Percentiles rank a stretch among this genome's conserved stretches.
Conservation (phyloP, 2,329 filamentous ascomycete genomes). For the Ophiostoma angusticollis region DNA sequence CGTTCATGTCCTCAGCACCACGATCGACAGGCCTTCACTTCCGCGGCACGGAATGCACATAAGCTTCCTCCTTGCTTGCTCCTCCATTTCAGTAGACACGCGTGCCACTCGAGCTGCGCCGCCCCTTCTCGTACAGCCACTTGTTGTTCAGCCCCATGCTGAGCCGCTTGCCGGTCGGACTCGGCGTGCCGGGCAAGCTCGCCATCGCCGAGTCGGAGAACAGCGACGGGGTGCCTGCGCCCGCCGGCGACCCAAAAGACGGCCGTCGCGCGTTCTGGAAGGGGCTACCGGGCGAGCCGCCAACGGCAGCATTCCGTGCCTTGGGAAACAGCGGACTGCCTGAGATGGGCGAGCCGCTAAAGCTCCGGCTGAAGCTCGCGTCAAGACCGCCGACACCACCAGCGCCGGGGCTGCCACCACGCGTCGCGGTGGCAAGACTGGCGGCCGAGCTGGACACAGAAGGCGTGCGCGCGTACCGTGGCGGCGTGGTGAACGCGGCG, state of each 20-base stretch:
- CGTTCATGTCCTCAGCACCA: no score
- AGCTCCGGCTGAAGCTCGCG: conserved; percentile 4
- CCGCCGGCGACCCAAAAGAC: conserved; percentile 47
- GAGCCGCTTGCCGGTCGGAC: conserved; percentile 54
- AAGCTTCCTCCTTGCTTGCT: not conserved
- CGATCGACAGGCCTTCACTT: no score
- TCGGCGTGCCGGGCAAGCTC: conserved; percentile 47
- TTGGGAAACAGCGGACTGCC: conserved; percentile 54
- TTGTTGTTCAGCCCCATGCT: conserved; percentile 78
- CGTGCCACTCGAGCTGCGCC: conserved; percentile 34
- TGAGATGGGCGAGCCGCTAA: conserved; percentile 34
- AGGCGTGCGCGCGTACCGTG: conserved; percentile 68
- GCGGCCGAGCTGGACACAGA: conserved; percentile 50
- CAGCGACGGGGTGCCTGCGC: conserved; percentile 28
- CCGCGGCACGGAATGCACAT: not conserved
- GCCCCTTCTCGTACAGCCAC: conserved; percentile 83
- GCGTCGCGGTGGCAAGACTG: conserved; percentile 24
- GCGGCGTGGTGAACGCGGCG: conserved; percentile 70
- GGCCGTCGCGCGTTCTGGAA: conserved; percentile 37
- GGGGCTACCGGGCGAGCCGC: conserved; percentile 15
- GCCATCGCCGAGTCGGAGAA: conserved; percentile 33
- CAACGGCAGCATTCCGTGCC: conserved; percentile 32
- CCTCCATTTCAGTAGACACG: conserved; percentile 7
- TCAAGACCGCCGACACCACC: conserved; percentile 16
- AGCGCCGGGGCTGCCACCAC: conserved; percentile 6